These are phyloP conservation scores for Luffa aegyptiaca DNA, from an alignment of 306 rosid genomes.

Conservation along the genomic window DNA sequence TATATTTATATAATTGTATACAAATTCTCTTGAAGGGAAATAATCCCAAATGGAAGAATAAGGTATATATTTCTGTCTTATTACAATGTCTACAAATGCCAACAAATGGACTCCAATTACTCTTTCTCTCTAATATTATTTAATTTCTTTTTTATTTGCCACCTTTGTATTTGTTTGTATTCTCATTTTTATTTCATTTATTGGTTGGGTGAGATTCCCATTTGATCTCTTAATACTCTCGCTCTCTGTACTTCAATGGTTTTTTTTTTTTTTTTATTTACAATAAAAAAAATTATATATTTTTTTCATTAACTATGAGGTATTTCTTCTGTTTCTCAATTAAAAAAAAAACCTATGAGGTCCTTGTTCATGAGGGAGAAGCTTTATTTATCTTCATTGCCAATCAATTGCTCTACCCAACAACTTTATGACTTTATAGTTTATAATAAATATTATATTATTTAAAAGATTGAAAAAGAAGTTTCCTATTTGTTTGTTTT, in stretches of 20 bases:
- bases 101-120: conserved; percentile 5
- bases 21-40: background rate
- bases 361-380: background rate
- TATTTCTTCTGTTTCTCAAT: no score
- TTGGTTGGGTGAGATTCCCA: conserved; percentile 4
- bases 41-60: conserved; percentile 2
- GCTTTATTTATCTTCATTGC: background rate
- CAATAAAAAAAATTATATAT: no score
- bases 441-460: no score
- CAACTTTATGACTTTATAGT: background rate
- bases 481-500: background rate
- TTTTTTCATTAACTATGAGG: background rate
- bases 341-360: background rate
- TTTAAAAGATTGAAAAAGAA: background rate
- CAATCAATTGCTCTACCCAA: background rate
- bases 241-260: no score
- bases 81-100: background rate
- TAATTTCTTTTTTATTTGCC: background rate
- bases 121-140: background rate
- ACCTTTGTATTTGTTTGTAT: background rate
- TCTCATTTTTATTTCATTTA: background rate
- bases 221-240: no score
- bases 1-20: background rate
- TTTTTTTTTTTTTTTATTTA: background rate
- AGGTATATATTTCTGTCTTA: conserved; percentile 3